These are phyloP conservation scores for Alternaria consortialis DNA, from an alignment of 2,329 filamentous ascomycete species.

Conservation along the genomic window DNA sequence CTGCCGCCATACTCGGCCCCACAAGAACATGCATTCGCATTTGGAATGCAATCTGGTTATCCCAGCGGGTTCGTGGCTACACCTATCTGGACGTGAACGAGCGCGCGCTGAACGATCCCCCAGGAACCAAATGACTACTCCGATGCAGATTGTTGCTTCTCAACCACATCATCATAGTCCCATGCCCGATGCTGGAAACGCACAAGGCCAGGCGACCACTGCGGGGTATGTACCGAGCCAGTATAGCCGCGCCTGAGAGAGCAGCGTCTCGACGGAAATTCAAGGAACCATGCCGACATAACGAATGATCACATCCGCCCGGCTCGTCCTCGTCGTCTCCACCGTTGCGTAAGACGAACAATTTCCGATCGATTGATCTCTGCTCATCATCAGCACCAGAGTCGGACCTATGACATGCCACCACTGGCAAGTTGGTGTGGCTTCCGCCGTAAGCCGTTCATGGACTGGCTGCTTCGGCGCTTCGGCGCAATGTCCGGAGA, in stretches of 20 bases:
- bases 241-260: slow-evolving; percentile 30
- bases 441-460: slow-evolving; percentile 15
- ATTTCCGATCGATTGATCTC: slow-evolving; percentile 15
- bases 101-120: slow-evolving; percentile 52
- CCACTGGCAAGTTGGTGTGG: slow-evolving; percentile 9
- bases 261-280: slow-evolving; percentile 5
- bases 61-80: slow-evolving; percentile 56
- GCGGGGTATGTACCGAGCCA: slow-evolving; percentile 30
- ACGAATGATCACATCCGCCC: slow-evolving; percentile 10
- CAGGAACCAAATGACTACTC: slow-evolving; percentile 51
- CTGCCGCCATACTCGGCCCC: slow-evolving; percentile 46
- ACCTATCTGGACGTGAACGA: slow-evolving; percentile 55
- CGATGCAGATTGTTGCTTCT: slow-evolving; percentile 31
- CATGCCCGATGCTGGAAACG: slow-evolving; percentile 26
- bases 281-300: slow-evolving; percentile 10
- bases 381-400: slow-evolving; percentile 7
- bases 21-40: slow-evolving; percentile 54
- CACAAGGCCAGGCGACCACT: slow-evolving; percentile 25
- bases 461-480: slow-evolving; percentile 16
- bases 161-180: slow-evolving; percentile 37
- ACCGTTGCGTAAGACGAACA: slow-evolving; percentile 7
- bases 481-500: slow-evolving; percentile 25
- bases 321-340: slow-evolving; percentile 11
- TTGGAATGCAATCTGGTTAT: slow-evolving; percentile 52
- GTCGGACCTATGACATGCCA: slow-evolving; percentile 14